phyloP scores from a whole-genome alignment of 1,284 basidiomycete genomes.

The Puccinia coronata region DNA sequence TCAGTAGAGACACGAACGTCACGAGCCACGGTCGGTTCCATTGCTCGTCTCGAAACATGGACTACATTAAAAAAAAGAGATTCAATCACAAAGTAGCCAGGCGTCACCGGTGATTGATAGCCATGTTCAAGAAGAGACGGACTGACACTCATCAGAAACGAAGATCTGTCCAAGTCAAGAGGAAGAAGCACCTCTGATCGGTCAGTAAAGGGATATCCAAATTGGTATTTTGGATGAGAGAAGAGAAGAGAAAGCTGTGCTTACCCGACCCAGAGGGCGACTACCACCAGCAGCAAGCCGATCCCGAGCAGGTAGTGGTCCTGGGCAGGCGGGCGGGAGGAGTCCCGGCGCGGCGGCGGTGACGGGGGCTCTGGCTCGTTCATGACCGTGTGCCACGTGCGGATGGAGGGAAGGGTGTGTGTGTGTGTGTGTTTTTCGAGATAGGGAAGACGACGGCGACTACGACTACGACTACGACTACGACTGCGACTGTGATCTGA shows the following conservation, averaged over 20 bases:
- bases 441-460: neutral
- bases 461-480: no score
- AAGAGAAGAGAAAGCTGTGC: neutral
- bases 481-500: no score
- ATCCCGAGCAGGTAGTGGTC: constrained; percentile 28
- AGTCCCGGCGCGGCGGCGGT: neutral
- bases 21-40: constrained; percentile 46
- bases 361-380: constrained; percentile 36
- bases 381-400: constrained; percentile 1
- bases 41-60: constrained; percentile 44
- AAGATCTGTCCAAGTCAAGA: constrained; percentile 2
- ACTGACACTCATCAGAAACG: constrained; percentile 50
- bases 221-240: neutral
- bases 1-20: constrained; percentile 24
- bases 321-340: neutral
- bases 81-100: neutral
- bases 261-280: constrained; percentile 48
- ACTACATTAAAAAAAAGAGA: constrained; percentile 10
- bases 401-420: neutral
- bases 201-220: neutral
- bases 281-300: constrained; percentile 34
- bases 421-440: neutral
- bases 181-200: neutral
- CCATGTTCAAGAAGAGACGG: neutral
- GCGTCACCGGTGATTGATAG: neutral